Evolutionary conservation across 371 early-diverging fungal genomes (phyloP).

Genomic region (Haplosporangium sp.): DNA sequence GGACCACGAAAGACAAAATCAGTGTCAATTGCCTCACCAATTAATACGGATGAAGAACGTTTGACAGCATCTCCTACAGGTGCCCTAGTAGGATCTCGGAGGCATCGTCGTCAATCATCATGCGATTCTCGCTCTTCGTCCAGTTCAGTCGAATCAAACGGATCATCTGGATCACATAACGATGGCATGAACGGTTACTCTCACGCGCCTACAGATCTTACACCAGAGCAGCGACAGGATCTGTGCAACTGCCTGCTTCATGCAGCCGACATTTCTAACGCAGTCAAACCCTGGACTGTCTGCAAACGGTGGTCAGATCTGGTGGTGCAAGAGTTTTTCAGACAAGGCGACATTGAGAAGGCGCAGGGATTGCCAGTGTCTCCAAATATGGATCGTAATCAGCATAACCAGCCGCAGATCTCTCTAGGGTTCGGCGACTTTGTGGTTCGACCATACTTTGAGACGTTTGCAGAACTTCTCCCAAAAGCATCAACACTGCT

Average conservation of each 20-base stretch:
- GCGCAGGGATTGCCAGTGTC: constrained; percentile 78
- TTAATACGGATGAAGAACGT: constrained; percentile 13
- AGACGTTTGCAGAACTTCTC: constrained; percentile 78
- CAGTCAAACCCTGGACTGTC: constrained; percentile 84
- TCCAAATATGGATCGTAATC: constrained; percentile 87
- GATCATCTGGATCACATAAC: too few relatives aligned
- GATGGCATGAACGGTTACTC: too few relatives aligned
- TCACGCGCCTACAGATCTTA: too few relatives aligned
- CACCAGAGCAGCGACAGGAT: constrained; percentile 64
- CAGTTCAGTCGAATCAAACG: constrained; percentile 5
- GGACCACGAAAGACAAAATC: constrained; percentile 8
- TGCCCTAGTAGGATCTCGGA: not conserved
- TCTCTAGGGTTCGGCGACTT: constrained; percentile 87
- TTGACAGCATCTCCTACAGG: not conserved
- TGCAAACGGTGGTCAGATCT: constrained; percentile 89
- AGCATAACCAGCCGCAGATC: constrained; percentile 79
- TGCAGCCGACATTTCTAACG: constrained; percentile 91
- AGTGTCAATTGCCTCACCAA: constrained; percentile 17
- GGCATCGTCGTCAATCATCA: constrained; percentile 11
- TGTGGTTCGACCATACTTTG: constrained; percentile 88
- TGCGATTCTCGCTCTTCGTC: constrained; percentile 13
- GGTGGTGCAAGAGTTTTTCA: constrained; percentile 86
- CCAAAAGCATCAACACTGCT: constrained; percentile 73
- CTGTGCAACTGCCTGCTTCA: constrained; percentile 81
- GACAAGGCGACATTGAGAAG: constrained; percentile 88